These are phyloP conservation scores for Leptographium flavum DNA, from an alignment of 2,329 filamentous ascomycete genomes.

Conservation along the genomic window DNA sequence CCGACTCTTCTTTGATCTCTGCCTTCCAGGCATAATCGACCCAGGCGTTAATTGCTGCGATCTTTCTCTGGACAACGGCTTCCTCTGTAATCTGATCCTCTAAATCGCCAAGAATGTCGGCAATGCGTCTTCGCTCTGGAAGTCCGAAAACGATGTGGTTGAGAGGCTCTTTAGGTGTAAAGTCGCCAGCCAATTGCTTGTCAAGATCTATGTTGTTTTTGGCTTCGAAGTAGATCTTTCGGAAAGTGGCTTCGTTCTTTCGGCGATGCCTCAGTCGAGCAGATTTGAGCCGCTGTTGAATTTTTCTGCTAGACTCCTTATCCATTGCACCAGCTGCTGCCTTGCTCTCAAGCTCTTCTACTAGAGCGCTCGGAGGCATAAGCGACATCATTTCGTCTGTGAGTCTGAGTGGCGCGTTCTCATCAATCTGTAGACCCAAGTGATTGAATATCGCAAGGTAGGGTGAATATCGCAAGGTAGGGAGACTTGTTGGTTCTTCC, in stretches of 20 bases:
- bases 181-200: too few relatives aligned
- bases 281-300: not conserved
- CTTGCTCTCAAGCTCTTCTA: not conserved
- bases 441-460: not conserved
- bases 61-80: not conserved
- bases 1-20: not conserved
- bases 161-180: too few relatives aligned
- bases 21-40: not conserved
- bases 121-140: too few relatives aligned
- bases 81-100: not conserved
- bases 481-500: not conserved
- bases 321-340: not conserved
- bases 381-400: not conserved
- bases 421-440: not conserved
- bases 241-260: not conserved
- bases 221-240: not conserved
- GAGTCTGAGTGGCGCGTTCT: not conserved
- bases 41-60: not conserved
- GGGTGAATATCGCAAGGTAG: too few relatives aligned
- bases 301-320: not conserved
- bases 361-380: not conserved
- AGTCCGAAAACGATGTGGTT: too few relatives aligned
- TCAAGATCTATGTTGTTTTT: not conserved
- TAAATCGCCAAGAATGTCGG: not conserved
- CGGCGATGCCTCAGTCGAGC: not conserved